phyloP scores from a whole-genome alignment of 345 rosid species.

The Isatis tinctoria region DNA sequence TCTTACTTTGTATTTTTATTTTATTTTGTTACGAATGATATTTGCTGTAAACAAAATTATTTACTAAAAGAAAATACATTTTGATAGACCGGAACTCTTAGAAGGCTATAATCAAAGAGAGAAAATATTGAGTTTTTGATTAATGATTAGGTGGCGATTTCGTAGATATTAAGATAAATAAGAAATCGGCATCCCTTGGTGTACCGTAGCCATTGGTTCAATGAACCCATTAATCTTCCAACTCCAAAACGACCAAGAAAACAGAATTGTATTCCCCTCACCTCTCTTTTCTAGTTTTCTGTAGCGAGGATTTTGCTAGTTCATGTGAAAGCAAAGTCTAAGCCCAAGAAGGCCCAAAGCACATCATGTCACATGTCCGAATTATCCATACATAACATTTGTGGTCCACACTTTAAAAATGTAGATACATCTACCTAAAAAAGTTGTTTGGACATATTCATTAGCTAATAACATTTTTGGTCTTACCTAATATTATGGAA shows the following conservation, averaged over 20 bases:
- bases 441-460: too few species aligned
- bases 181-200: neutral
- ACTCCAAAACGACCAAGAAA: neutral
- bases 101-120: neutral
- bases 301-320: neutral
- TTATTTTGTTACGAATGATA: too few species aligned
- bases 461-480: too few species aligned
- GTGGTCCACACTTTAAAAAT: too few species aligned
- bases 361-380: too few species aligned
- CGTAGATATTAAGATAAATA: neutral
- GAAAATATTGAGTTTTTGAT: neutral
- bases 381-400: too few species aligned
- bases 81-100: neutral
- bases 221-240: neutral
- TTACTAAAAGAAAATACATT: neutral
- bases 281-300: neutral
- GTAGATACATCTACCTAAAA: too few species aligned
- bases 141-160: neutral
- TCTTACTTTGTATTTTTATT: too few species aligned
- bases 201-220: neutral
- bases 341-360: too few species aligned
- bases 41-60: too few species aligned
- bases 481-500: too few species aligned
- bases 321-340: neutral
- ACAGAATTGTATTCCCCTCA: neutral